Base-by-base conservation (phyloP, 148 eudicot species). In the Arbutus unedo region DNA sequence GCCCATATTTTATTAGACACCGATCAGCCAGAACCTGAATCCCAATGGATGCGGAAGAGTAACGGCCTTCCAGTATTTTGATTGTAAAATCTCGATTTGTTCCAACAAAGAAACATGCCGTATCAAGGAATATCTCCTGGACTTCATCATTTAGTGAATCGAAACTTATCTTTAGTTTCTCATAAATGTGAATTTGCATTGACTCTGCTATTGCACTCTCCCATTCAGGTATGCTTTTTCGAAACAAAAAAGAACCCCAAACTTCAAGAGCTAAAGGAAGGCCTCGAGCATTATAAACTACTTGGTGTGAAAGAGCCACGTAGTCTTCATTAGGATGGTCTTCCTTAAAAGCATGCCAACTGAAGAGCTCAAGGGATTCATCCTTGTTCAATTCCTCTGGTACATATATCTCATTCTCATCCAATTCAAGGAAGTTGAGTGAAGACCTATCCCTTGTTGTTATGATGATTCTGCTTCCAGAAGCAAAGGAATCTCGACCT, bases 361-460 rank as follows among this genome's bases (percentile, higher is more conserved):
- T 81, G 62, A 81, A 81, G 41, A 25, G 62, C 48, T 74, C 38
- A 21, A 19, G 77, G 19, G 77, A 74, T 21, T 74, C 55, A 48
- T 9, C 3, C 31, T 23, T 47, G 21, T 74, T 48, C n/a, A 74
- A 74, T 9, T 1, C 6, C 8, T 74, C n/a, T 3, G 77, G 79
- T 18, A 11, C 38, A 51, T 76, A 76, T 8, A 76, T 16, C 62
- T 54, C 44, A 54, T 25, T 16, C 62, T 54, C 44, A 54, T 25
- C 44, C 47, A 76, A 45, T 15, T 14, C 8, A 14, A 45, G 38
- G 38, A 21, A 62, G 31, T 54, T 55, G 51, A 71, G 77, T n/a
- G 76, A 70, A 54, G 47, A 56, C 38, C 53, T 11, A 55, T 81
- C 67, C n/a, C 78, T 81, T 23, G 83, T 81, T 54, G 83, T 81